These are phyloP conservation scores for Aspergillus terreus DNA, from an alignment of 2,329 filamentous ascomycete genomes.

Conservation along the genomic window DNA sequence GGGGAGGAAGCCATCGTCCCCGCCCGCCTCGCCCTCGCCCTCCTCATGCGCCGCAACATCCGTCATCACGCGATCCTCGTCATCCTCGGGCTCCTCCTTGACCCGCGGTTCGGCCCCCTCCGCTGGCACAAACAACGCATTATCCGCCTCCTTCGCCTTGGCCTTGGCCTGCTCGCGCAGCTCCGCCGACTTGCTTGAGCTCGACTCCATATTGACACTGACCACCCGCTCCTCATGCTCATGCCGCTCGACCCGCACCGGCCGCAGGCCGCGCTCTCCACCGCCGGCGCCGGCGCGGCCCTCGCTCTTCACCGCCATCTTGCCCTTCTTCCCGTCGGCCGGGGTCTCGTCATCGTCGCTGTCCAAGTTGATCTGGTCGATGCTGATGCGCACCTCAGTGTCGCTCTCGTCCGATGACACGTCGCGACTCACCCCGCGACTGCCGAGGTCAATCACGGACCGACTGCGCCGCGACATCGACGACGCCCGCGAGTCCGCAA, in stretches of 20 bases:
- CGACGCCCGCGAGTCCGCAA: constrained; percentile 26
- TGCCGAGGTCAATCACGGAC: constrained; percentile 24
- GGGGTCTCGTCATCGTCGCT: constrained; percentile 47
- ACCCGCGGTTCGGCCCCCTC: constrained; percentile 34
- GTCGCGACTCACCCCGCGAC: constrained; percentile 20
- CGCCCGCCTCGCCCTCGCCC: constrained; percentile 22
- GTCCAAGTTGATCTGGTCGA: constrained; percentile 56
- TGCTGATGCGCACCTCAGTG: constrained; percentile 47
- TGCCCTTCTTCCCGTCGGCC: constrained; percentile 29
- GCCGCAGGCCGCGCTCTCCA: constrained; percentile 37
- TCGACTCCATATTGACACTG: constrained; percentile 53
- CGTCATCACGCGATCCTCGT: constrained; percentile 36
- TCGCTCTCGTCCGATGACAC: constrained; percentile 45
- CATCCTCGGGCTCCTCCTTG: constrained; percentile 54
- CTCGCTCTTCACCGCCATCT: constrained; percentile 23
- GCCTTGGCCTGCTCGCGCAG: constrained; percentile 34
- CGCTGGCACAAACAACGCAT: constrained; percentile 17
- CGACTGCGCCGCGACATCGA: constrained; percentile 26
- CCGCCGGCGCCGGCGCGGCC: constrained; percentile 7
- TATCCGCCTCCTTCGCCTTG: constrained; percentile 25
- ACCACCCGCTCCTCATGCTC: constrained; percentile 54
- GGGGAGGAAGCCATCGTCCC: constrained; percentile 32
- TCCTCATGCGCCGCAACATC: constrained; percentile 28
- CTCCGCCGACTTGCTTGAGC: constrained; percentile 42
- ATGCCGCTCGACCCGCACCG: constrained; percentile 54